A percentile compares a stretch with the other conserved stretches of the same genome.
Evolutionary conservation across 306 rosid species (phyloP).

Genomic region (Myrica gale): DNA sequence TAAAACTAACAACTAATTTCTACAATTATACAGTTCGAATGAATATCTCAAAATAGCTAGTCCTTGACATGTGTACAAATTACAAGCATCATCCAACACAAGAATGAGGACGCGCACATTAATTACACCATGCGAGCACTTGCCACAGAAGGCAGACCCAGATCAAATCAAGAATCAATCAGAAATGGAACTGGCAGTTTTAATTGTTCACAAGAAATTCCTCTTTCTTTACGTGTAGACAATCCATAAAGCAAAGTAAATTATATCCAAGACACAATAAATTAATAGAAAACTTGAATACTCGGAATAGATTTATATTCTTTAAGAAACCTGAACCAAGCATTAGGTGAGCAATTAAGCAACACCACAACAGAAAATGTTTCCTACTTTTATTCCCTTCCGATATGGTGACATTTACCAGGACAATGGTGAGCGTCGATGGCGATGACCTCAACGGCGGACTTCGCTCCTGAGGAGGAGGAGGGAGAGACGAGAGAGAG

Average conservation of each 20-base stretch:
- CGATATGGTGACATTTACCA: conserved; percentile 25
- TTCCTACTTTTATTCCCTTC: not conserved
- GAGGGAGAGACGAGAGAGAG: conserved; percentile 46
- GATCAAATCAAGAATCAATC: not conserved
- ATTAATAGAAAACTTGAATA: no score
- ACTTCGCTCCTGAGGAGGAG: conserved; percentile 20
- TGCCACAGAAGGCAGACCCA: not conserved
- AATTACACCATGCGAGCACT: not conserved
- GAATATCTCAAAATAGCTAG: not conserved
- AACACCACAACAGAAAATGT: not conserved
- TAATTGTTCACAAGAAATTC: not conserved
- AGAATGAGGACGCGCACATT: not conserved
- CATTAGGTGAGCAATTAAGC: conserved; percentile 16
- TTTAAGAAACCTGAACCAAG: conserved; percentile 24
- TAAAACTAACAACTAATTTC: not conserved
- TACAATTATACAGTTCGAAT: not conserved
- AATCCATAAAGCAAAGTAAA: not conserved
- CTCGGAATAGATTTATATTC: not conserved
- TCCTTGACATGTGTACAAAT: not conserved
- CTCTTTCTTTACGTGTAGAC: not conserved
- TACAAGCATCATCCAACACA: not conserved
- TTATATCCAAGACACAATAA: not conserved
- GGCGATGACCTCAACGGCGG: conserved; percentile 41
- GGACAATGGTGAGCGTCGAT: conserved; percentile 76
- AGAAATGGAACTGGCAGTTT: not conserved